Conservation (phyloP, 2,329 filamentous ascomycete species). For the Diaporthe citrichinensis region DNA sequence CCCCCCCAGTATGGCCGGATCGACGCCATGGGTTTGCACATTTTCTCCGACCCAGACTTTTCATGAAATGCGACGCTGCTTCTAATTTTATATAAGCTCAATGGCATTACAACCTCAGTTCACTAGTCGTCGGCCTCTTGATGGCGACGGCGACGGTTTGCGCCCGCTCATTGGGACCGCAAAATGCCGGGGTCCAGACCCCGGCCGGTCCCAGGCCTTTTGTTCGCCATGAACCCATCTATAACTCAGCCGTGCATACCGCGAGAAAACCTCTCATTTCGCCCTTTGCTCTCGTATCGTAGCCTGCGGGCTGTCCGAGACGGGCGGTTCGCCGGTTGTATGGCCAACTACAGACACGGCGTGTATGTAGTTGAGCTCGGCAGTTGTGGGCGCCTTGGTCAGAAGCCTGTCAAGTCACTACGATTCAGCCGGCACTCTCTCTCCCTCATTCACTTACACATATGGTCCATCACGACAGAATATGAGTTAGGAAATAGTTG, state of each 20-base stretch:
- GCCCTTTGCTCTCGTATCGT: neutral
- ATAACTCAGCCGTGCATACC: conserved; percentile 21
- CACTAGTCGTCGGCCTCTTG: neutral
- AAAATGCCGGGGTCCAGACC: neutral
- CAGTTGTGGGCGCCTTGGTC: neutral
- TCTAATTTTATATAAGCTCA: conserved; percentile 21
- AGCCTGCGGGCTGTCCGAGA: conserved; percentile 3
- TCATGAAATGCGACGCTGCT: conserved; percentile 18
- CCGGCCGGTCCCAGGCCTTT: neutral
- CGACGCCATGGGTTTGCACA: conserved; percentile 16
- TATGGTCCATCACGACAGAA: too few species aligned
- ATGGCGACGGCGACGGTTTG: neutral
- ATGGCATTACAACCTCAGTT: conserved; percentile 8
- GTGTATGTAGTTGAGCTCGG: neutral
- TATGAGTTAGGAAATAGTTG: too few species aligned
- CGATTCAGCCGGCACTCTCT: neutral
- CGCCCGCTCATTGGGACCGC: neutral
- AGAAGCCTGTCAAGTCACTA: neutral
- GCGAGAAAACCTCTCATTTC: neutral
- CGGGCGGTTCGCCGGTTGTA: neutral
- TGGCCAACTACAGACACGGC: neutral
- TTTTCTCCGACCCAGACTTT: conserved; percentile 11
- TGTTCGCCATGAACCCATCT: neutral
- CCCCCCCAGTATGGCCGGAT: conserved; percentile 12
- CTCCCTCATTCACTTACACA: too few species aligned